These are phyloP conservation scores for Auriscalpium vulgare DNA, from an alignment of 768 basidiomycete species.

Conservation along the genomic window DNA sequence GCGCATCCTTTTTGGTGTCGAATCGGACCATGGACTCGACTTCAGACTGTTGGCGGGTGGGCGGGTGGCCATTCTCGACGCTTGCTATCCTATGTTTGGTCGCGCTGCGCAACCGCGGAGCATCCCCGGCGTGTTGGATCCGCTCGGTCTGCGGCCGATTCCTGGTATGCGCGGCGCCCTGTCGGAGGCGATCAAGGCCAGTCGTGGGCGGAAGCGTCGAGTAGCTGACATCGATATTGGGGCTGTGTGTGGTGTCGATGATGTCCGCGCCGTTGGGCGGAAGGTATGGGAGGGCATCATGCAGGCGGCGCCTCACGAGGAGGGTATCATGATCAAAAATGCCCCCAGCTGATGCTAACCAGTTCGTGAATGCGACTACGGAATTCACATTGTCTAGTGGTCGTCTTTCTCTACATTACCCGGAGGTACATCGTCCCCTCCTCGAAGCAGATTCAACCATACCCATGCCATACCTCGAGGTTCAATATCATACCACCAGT, in stretches of 20 bases:
- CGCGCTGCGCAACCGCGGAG: not conserved
- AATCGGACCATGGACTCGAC: conserved; percentile 64
- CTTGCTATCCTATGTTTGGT: conserved; percentile 50
- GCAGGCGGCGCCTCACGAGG: not conserved
- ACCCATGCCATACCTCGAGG: conserved; percentile 66
- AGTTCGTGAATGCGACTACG: no score
- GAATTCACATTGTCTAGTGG: not conserved
- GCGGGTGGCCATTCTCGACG: conserved; percentile 69
- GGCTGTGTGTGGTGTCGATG: conserved; percentile 13
- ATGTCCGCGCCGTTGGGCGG: conserved; percentile 11
- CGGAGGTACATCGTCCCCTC: conserved; percentile 6
- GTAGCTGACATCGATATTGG: conserved; percentile 13
- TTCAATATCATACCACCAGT: conserved; percentile 89
- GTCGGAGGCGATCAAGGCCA: conserved; percentile 5
- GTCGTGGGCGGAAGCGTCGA: conserved; percentile 7
- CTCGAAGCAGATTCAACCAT: conserved; percentile 52
- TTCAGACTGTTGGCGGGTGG: conserved; percentile 64
- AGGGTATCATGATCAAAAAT: no score
- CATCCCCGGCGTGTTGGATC: conserved; percentile 9
- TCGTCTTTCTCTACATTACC: not conserved
- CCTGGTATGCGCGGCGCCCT: conserved; percentile 8
- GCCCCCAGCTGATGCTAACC: no score
- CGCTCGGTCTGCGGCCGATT: conserved; percentile 13
- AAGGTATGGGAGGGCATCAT: conserved; percentile 12
- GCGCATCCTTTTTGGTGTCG: conserved; percentile 42